Evolutionary conservation across 2,329 filamentous ascomycete genomes (phyloP), one percentile per base, ranked within the genome.

Genomic region (Tolypocladium paradoxum): DNA sequence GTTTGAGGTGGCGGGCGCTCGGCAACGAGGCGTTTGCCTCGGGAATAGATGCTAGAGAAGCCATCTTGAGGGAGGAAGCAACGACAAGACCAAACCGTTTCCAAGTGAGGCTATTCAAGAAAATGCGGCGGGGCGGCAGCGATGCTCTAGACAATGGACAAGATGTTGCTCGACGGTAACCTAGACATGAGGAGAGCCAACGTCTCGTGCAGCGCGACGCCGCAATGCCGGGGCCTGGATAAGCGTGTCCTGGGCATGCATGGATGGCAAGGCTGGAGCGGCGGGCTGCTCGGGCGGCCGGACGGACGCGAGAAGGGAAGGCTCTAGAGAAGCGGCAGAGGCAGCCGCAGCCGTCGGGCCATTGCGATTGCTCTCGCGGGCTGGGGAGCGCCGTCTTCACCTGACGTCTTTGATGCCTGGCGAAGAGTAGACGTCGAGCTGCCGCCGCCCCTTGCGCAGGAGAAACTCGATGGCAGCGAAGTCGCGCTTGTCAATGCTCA

Each of bases 401-500:
- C 70, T 72, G 55, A 95, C 84, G 67, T 93, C 88, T 63, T 83
- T 88, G 62, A 95, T 90, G 3, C 85, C 86, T 29, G 87, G 83
- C 6, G 85, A 81, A n/a, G 85, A 82, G 70, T 93, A 93, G 47
- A 84, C 79, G 57, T 95, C 89, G 20, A 96, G 74, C 66, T 96
- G 90, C 46, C 88, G 80, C 40, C 81, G 78, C 24, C 91, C 91
- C 67, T 89, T 92, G 55, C 91, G 81, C 50, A 96, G 66, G 35
- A 95, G 73, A 67, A 89, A 93, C 68, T 96, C 91, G 54, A 96
- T 85, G 6, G 90, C 85, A 18, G 78, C 76, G 69, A 96, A 96
- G 64, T 96, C 90, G 61, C 88, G 90, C 70, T 89, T 93, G 68
- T 87, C 84, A 53, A 95, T 68, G 9, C 68, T 65, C 14, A 82